Percentiles rank a stretch among this genome's conserved stretches.
Conservation (phyloP, 768 basidiomycete species). For the Suillus variegatus region DNA sequence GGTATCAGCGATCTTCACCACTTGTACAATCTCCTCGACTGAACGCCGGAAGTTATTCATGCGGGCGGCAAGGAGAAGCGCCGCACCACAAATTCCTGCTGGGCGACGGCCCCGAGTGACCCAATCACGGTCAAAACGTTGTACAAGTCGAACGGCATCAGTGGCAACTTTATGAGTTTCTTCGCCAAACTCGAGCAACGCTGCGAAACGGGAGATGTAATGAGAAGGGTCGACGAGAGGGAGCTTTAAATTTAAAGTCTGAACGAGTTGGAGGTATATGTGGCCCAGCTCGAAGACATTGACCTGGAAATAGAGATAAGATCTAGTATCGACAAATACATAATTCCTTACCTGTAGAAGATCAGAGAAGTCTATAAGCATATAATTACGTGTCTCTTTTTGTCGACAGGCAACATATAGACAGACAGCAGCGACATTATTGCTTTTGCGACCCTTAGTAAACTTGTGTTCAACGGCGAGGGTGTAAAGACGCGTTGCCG, state of each 20-base stretch:
- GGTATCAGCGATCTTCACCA: constrained; percentile 97
- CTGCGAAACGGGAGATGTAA: constrained; percentile 94
- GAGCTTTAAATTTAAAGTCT: constrained; percentile 79
- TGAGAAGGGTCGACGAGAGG: constrained; percentile 95
- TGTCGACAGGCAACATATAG: constrained; percentile 92
- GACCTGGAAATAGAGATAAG: constrained; percentile 51
- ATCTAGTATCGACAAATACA: background rate
- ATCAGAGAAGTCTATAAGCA: constrained; percentile 99
- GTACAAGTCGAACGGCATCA: constrained; percentile 91
- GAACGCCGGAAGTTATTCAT: constrained; percentile 98
- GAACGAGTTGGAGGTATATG: constrained; percentile 93
- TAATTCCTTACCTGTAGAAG: constrained; percentile 66
- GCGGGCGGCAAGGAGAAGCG: constrained; percentile 89
- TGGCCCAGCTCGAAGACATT: constrained; percentile 98
- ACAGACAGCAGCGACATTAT: constrained; percentile 95
- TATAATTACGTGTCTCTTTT: constrained; percentile 88
- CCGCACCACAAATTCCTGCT: constrained; percentile 97
- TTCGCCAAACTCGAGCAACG: constrained; percentile 94
- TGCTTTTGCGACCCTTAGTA: constrained; percentile 87
- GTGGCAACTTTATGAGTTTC: constrained; percentile 90
- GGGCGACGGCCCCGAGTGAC: constrained; percentile 94
- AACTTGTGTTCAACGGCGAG: constrained; percentile 95
- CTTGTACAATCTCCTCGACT: constrained; percentile 95
- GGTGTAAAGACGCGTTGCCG: constrained; percentile 86
- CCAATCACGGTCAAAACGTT: constrained; percentile 96